Evolutionary conservation across 371 early-diverging fungal genomes (phyloP).

Genomic region (Capillidium rhysosporum): DNA sequence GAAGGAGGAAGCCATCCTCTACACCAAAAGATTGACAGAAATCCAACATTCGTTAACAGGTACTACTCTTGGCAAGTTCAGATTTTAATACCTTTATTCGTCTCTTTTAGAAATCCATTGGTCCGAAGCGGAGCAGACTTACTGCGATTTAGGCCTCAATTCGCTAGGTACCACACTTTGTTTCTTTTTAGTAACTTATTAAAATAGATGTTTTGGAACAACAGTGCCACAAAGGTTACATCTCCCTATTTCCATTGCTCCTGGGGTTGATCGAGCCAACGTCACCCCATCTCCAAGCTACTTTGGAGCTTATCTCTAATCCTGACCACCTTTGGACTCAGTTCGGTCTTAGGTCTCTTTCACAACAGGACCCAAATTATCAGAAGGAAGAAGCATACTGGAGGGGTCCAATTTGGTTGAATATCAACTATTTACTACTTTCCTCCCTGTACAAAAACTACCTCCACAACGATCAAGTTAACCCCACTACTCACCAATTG

Average conservation of each 20-base stretch:
- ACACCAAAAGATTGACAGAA: conserved; percentile 25
- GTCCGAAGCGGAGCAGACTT: conserved; percentile 45
- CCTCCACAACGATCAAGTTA: neutral
- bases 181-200: neutral
- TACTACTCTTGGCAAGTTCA: conserved; percentile 2
- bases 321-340: conserved; percentile 65
- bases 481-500: conserved; percentile 31
- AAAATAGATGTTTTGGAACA: conserved; percentile 21
- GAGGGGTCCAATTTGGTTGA: conserved; percentile 91
- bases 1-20: conserved; percentile 24
- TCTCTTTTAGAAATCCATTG: conserved; percentile 45
- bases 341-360: conserved; percentile 59
- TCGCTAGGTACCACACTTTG: conserved; percentile 17
- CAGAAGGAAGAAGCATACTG: conserved; percentile 81
- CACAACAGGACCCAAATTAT: conserved; percentile 46
- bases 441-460: conserved; percentile 43
- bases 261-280: conserved; percentile 52
- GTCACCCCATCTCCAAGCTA: conserved; percentile 39
- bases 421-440: conserved; percentile 73
- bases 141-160: conserved; percentile 53
- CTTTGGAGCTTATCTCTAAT: conserved; percentile 52
- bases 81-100: neutral
- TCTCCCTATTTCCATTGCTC: conserved; percentile 60
- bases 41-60: conserved; percentile 26
- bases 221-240: conserved; percentile 75